phyloP scores from a whole-genome alignment of 768 basidiomycete genomes.

The Sporobolomyces pararoseus region DNA sequence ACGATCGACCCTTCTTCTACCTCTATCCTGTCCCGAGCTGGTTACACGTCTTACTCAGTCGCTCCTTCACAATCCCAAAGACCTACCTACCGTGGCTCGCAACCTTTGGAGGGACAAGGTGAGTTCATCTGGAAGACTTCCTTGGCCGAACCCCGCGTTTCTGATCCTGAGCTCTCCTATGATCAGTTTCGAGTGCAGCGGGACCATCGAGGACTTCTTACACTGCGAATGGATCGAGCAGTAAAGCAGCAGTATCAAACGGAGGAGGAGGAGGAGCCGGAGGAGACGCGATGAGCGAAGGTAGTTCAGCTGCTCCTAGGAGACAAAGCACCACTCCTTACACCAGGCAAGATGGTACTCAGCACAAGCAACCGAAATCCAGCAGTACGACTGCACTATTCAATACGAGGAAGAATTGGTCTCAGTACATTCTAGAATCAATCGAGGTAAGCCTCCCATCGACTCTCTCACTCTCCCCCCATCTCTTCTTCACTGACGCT shows the following conservation, averaged over 20 bases:
- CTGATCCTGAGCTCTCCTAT: neutral
- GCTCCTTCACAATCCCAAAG: neutral
- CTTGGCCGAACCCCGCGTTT: neutral
- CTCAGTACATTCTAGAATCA: slow-evolving; percentile 44
- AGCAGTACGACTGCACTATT: slow-evolving; percentile 43
- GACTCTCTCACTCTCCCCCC: too few species aligned
- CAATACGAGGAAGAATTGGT: slow-evolving; percentile 45
- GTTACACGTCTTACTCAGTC: too few species aligned
- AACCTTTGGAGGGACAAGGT: slow-evolving; percentile 6
- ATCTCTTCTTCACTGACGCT: neutral
- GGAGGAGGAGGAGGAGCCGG: neutral
- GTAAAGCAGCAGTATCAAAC: slow-evolving; percentile 1
- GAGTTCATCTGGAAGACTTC: neutral
- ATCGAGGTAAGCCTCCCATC: slow-evolving; percentile 28
- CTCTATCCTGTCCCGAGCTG: neutral
- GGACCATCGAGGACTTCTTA: slow-evolving; percentile 6
- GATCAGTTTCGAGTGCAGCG: slow-evolving; percentile 13
- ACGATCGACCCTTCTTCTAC: slow-evolving; percentile 8
- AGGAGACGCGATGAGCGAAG: slow-evolving; percentile 19
- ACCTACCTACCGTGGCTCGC: neutral
- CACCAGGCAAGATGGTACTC: neutral
- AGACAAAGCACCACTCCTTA: neutral
- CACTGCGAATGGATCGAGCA: neutral
- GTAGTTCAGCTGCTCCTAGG: neutral
- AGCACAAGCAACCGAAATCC: slow-evolving; percentile 30